Conservation (phyloP, 306 rosid genomes). For the Malus sylvestris region DNA sequence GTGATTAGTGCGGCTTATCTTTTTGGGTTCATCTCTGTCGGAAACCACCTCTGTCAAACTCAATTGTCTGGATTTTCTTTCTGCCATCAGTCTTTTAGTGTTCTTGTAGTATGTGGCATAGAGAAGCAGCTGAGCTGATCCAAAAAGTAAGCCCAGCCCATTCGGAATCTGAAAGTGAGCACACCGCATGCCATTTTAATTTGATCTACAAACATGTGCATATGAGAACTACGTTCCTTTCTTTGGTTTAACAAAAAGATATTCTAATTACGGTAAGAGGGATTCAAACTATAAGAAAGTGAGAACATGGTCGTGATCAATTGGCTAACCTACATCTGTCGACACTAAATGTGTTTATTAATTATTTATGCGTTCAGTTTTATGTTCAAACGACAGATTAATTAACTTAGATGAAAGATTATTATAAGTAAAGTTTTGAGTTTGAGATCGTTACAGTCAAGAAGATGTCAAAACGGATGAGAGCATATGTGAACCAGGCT, state of each 20-base stretch:
- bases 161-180: constrained; percentile 61
- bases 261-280: neutral
- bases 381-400: too few relatives aligned
- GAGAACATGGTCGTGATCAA: neutral
- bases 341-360: neutral
- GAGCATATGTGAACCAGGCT: constrained; percentile 76
- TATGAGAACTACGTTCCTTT: neutral
- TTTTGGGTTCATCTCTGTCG: neutral
- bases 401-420: neutral
- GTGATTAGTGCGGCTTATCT: neutral
- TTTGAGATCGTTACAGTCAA: constrained; percentile 36
- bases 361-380: neutral
- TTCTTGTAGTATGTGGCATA: constrained; percentile 80
- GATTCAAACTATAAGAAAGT: neutral
- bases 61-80: constrained; percentile 28
- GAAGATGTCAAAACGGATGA: constrained; percentile 65
- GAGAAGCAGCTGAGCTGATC: constrained; percentile 54
- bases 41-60: constrained; percentile 3
- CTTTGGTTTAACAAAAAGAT: neutral
- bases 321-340: neutral
- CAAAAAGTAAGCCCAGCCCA: constrained; percentile 57
- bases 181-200: neutral
- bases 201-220: neutral
- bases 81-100: constrained; percentile 48
- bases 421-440: neutral